Evolutionary conservation across 371 early-diverging fungal genomes (phyloP).

Genomic region (Mucor ambiguus): DNA sequence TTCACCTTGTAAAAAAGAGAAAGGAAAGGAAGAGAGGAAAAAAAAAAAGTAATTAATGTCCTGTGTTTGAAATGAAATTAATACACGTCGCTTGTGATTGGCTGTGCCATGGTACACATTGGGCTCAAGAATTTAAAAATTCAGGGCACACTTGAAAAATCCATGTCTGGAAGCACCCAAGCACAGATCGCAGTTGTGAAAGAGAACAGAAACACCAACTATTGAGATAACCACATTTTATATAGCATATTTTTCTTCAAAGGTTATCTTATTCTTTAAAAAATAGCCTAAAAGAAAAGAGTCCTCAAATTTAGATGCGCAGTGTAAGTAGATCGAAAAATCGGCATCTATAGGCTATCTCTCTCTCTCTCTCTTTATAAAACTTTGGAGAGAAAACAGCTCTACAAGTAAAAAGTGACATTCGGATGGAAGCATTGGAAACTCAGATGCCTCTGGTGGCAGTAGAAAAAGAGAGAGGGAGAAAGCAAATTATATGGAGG

Average conservation of each 20-base stretch:
- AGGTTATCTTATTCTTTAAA: no score
- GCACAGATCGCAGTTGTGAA: not conserved
- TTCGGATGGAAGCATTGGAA: no score
- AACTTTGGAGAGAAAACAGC: no score
- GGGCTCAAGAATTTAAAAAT: not conserved
- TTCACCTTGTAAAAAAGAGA: not conserved
- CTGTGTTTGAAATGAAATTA: slow-evolving; percentile 9
- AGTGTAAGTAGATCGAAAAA: no score
- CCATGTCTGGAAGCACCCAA: not conserved
- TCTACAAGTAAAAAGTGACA: no score
- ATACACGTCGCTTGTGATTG: not conserved
- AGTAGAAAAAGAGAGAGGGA: no score
- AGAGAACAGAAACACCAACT: not conserved
- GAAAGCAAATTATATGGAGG: not conserved
- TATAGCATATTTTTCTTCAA: no score
- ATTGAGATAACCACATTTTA: not conserved
- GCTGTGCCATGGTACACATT: not conserved
- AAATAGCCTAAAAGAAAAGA: no score
- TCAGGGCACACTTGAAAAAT: not conserved
- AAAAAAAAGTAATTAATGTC: slow-evolving; percentile 7
- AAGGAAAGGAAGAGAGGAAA: not conserved
- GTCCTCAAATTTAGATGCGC: no score
- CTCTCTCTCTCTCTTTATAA: no score
- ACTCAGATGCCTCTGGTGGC: no score
- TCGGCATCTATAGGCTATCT: no score